A percentile compares a stretch with the other conserved stretches of the same genome.
Conservation (phyloP, 768 basidiomycete species). For the Boletus rubroflammeus region DNA sequence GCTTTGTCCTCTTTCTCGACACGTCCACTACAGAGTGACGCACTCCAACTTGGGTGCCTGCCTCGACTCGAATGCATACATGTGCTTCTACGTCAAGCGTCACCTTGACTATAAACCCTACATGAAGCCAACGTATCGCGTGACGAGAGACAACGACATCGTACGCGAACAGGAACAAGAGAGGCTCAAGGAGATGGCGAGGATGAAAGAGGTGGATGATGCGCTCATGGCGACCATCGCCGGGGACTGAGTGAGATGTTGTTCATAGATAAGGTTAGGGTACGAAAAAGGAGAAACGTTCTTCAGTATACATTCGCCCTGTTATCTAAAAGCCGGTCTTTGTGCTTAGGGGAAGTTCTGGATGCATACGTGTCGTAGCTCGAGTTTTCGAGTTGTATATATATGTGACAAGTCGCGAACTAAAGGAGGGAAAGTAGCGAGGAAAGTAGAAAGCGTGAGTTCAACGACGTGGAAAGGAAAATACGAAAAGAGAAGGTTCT, state of each 20-base stretch:
- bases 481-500: background rate
- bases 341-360: background rate
- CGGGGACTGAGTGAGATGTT: constrained; percentile 12
- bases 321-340: constrained; percentile 9
- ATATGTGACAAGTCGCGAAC: background rate
- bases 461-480: constrained; percentile 1
- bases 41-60: constrained; percentile 65
- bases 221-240: constrained; percentile 50
- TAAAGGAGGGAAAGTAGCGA: background rate
- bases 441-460: constrained; percentile 10
- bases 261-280: background rate
- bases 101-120: constrained; percentile 80
- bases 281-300: background rate
- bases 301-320: constrained; percentile 9
- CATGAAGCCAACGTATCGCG: constrained; percentile 63
- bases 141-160: constrained; percentile 62
- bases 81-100: constrained; percentile 94
- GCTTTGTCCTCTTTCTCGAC: background rate
- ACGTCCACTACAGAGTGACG: constrained; percentile 51
- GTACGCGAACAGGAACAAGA: constrained; percentile 57
- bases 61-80: constrained; percentile 76
- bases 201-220: constrained; percentile 62
- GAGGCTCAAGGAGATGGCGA: constrained; percentile 48
- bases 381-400: constrained; percentile 3
- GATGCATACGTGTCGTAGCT: constrained; percentile 7